Evolutionary conservation across 305 asterid species (phyloP).

Genomic region (Fraxinus sp.): DNA sequence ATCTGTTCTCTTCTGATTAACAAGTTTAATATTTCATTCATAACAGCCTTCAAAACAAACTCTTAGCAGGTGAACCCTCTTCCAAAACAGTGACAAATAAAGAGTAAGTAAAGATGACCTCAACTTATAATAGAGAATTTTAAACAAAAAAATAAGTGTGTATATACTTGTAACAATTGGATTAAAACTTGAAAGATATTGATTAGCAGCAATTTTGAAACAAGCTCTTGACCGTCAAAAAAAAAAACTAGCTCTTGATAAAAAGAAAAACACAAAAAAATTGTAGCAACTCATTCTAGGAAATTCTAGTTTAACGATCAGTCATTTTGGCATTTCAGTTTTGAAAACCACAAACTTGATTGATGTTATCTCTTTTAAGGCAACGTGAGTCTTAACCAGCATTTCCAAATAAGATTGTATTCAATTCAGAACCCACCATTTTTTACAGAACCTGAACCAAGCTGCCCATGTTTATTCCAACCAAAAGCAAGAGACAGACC

Average conservation of each 20-base stretch:
- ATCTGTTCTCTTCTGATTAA: background rate
- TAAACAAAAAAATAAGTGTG: background rate
- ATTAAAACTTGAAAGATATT: background rate
- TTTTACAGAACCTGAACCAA: slow-evolving; percentile 79
- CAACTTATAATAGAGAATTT: background rate
- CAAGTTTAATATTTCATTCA: background rate
- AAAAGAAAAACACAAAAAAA: background rate
- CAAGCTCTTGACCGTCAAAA: background rate
- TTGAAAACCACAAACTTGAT: background rate
- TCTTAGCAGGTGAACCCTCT: background rate
- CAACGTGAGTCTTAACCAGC: background rate
- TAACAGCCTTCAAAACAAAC: background rate
- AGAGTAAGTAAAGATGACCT: background rate
- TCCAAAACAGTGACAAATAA: background rate
- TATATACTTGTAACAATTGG: background rate
- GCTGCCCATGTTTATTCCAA: slow-evolving; percentile 94
- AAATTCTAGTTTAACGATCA: background rate
- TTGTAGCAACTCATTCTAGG: background rate
- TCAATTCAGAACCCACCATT: slow-evolving; percentile 49
- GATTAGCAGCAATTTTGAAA: background rate
- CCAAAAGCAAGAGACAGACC: slow-evolving; percentile 85
- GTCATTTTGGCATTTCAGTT: background rate
- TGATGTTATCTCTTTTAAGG: background rate
- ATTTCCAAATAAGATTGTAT: slow-evolving; percentile 3
- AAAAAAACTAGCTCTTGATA: background rate